phyloP scores from a whole-genome alignment of 2,329 filamentous ascomycete species.

The Talaromyces sp. region DNA sequence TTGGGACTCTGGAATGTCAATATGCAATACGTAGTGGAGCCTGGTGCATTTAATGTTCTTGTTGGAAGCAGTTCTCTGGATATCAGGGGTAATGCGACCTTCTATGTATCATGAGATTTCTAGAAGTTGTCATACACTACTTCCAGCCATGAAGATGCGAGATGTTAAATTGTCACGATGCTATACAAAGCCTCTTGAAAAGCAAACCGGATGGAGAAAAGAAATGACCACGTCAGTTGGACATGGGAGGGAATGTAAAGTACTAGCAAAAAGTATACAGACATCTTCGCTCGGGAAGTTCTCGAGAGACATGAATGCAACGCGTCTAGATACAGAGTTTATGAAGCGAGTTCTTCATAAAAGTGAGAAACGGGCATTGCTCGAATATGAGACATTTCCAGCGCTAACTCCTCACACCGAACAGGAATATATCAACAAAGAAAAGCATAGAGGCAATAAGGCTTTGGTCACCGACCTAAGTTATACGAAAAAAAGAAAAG shows the following conservation, averaged over 20 bases:
- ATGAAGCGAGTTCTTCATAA: background rate
- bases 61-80: constrained; percentile 53
- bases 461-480: background rate
- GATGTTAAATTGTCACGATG: background rate
- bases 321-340: background rate
- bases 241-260: background rate
- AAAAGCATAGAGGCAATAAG: background rate
- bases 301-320: background rate
- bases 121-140: background rate
- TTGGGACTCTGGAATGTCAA: constrained; percentile 55
- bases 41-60: constrained; percentile 61
- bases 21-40: constrained; percentile 72
- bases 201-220: background rate
- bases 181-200: background rate
- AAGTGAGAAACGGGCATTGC: background rate
- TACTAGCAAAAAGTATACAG: constrained; percentile 10
- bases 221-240: constrained; percentile 1
- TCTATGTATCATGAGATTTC: constrained; percentile 23
- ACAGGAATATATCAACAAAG: constrained; percentile 2
- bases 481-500: constrained; percentile 10
- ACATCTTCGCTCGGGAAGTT: background rate
- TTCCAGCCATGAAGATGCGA: background rate
- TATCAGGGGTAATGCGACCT: constrained; percentile 32
- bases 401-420: constrained; percentile 3
- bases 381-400: background rate